Evolutionary conservation across 352 stramenopile genomes (phyloP), one percentile per base, ranked within the genome.

Genomic region (Pythium biforme): DNA sequence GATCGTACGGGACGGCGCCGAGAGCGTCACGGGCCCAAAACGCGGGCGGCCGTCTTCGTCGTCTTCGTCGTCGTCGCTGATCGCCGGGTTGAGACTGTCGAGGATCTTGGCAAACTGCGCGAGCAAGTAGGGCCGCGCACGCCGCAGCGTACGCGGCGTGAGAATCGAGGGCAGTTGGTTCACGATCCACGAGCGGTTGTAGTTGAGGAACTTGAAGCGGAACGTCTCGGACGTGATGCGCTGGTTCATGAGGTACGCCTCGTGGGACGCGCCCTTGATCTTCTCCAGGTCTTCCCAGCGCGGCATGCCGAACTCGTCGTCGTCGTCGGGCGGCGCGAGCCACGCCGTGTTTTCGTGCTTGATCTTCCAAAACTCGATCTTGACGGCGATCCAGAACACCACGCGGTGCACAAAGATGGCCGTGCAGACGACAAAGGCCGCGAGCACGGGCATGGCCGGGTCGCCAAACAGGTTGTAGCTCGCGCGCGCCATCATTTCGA

Each of bases 101-200:
- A 99, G 79, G 56, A 99, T 98, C 58, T 97, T 96, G 14, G 92
- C 88, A 57, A 99, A 97, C 70, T 99, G 95, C 8, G 97, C 91
- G 9, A 98, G 90, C 51, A 99, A 67, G 68, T 98, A 99, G 23
- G 97, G 97, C 41, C 92, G 73, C 20, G 88, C 89, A 15, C 89
- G 88, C 14, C 89, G 81, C 40, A 98, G 62, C 10, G 94, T 98
- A 11, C 95, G 83, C 12, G 97, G 96, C 39, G 96, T 99, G 0
- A 99, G 74, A 55, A 99, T 97, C 31, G 88, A 94, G 14, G 96
- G 96, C 15, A 99, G 77, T 57, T 99, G 92, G 22, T 85, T 79
- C n/a, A 99, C 88, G 45, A 99, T 83, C 96, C 96, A 99, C n/a
- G 89, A 84, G 4, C 95, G 82, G 62, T 99, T 99, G 82, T 99